phyloP scores from a whole-genome alignment of 1,284 basidiomycete species.

The Melampsora larici-populina region DNA sequence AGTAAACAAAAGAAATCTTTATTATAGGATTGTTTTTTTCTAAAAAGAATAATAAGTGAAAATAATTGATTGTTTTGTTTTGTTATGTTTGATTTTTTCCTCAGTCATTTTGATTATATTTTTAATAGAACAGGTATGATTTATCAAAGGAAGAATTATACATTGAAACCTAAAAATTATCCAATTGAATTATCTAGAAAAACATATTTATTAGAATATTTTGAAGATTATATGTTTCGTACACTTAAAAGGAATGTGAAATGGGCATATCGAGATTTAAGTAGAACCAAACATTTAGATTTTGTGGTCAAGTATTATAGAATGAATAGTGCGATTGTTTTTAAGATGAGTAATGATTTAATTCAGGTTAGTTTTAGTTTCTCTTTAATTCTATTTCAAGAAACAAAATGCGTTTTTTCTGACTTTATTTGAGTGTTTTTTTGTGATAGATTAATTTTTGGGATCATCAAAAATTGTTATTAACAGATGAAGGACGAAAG shows the following conservation, averaged over 20 bases:
- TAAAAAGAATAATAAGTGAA: neutral
- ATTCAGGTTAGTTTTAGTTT: conserved; percentile 65
- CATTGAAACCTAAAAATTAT: conserved; percentile 47
- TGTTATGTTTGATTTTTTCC: neutral
- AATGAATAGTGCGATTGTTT: conserved; percentile 94
- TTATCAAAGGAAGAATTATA: conserved; percentile 53
- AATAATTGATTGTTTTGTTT: too few species aligned
- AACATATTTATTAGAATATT: conserved; percentile 84
- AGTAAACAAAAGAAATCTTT: conserved; percentile 51
- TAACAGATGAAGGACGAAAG: conserved; percentile 27
- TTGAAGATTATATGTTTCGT: conserved; percentile 87
- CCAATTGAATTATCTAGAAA: conserved; percentile 71
- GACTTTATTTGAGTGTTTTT: neutral
- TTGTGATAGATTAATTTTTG: conserved; percentile 41
- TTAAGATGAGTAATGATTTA: conserved; percentile 88
- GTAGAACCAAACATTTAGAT: conserved; percentile 74
- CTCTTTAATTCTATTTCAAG: neutral
- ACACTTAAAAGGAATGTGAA: conserved; percentile 74
- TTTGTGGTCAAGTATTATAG: conserved; percentile 93
- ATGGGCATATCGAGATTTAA: conserved; percentile 71
- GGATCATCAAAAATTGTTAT: conserved; percentile 42
- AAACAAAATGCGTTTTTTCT: too few species aligned
- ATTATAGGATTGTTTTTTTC: neutral
- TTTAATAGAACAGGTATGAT: conserved; percentile 48
- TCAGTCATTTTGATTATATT: conserved; percentile 80